phyloP scores from a whole-genome alignment of 2,329 filamentous ascomycete genomes.

The Allantophomopsis lycopodina region DNA sequence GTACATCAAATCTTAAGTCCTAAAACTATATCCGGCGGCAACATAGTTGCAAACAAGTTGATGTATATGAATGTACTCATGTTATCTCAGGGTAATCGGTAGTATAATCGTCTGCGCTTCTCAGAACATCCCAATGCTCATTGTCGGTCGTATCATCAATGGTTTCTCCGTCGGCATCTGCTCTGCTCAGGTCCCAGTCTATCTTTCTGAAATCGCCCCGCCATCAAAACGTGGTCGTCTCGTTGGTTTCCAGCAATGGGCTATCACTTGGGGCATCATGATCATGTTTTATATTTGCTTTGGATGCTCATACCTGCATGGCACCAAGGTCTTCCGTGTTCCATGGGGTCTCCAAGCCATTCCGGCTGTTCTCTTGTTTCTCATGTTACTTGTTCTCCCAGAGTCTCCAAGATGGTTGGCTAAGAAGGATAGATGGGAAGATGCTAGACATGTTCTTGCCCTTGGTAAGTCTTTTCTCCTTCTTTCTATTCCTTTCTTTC shows the following conservation, averaged over 20 bases:
- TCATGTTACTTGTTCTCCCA: slow-evolving; percentile 45
- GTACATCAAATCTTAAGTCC: not conserved
- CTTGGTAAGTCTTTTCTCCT: slow-evolving; percentile 4
- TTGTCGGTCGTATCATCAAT: slow-evolving; percentile 44
- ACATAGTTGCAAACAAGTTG: too few species aligned
- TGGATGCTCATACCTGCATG: slow-evolving; percentile 46
- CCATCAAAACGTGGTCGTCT: slow-evolving; percentile 45
- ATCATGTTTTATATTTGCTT: slow-evolving; percentile 60
- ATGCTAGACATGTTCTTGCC: slow-evolving; percentile 22
- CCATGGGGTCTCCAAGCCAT: slow-evolving; percentile 53
- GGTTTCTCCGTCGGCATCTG: slow-evolving; percentile 53
- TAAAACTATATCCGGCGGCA: not conserved
- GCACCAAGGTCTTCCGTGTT: slow-evolving; percentile 43
- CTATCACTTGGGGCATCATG: slow-evolving; percentile 58
- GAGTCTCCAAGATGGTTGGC: slow-evolving; percentile 52
- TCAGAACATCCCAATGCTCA: slow-evolving; percentile 39
- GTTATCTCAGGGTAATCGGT: slow-evolving; percentile 36
- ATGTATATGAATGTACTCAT: slow-evolving; percentile 10
- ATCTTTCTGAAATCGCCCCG: slow-evolving; percentile 52
- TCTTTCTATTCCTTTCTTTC: too few species aligned
- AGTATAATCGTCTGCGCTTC: slow-evolving; percentile 44
- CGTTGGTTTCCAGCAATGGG: slow-evolving; percentile 58
- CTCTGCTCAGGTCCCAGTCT: slow-evolving; percentile 54
- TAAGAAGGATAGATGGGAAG: slow-evolving; percentile 45
- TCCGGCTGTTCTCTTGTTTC: slow-evolving; percentile 40